Evolutionary conservation across 306 rosid genomes (phyloP).

Genomic region (Bauhinia variegata): DNA sequence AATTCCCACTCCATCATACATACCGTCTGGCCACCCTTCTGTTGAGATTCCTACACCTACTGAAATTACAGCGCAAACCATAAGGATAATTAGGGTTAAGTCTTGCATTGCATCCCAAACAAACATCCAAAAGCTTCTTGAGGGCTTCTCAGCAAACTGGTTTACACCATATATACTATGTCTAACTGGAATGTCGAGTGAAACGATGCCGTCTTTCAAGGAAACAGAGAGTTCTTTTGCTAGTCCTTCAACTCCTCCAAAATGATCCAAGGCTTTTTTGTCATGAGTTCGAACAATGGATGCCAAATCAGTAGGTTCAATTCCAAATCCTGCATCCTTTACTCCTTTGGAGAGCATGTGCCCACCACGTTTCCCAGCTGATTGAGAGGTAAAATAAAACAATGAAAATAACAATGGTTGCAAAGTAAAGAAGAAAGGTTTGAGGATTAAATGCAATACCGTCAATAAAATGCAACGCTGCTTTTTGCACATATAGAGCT

Average conservation of each 20-base stretch:
- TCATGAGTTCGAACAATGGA: slow-evolving; percentile 69
- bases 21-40: slow-evolving; percentile 85
- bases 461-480: slow-evolving; percentile 75
- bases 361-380: slow-evolving; percentile 59
- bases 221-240: slow-evolving; percentile 55
- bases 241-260: slow-evolving; percentile 65
- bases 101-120: slow-evolving; percentile 96
- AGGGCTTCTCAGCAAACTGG: slow-evolving; percentile 61
- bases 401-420: slow-evolving; percentile 1
- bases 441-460: slow-evolving; percentile 45
- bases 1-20: slow-evolving; percentile 91
- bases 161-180: slow-evolving; percentile 61
- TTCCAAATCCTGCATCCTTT: slow-evolving; percentile 67
- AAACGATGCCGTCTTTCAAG: slow-evolving; percentile 54
- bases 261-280: slow-evolving; percentile 45
- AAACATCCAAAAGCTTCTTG: slow-evolving; percentile 78
- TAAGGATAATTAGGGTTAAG: slow-evolving; percentile 73
- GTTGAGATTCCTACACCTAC: slow-evolving; percentile 78
- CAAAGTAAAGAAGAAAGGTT: neutral
- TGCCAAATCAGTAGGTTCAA: slow-evolving; percentile 66
- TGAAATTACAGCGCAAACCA: slow-evolving; percentile 65
- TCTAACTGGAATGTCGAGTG: slow-evolving; percentile 53
- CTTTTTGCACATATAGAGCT: slow-evolving; percentile 75
- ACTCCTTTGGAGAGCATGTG: slow-evolving; percentile 52
- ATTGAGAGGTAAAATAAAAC: slow-evolving; percentile 2